Conservation (phyloP, 768 basidiomycete genomes). For the Exsudoporus frostii region DNA sequence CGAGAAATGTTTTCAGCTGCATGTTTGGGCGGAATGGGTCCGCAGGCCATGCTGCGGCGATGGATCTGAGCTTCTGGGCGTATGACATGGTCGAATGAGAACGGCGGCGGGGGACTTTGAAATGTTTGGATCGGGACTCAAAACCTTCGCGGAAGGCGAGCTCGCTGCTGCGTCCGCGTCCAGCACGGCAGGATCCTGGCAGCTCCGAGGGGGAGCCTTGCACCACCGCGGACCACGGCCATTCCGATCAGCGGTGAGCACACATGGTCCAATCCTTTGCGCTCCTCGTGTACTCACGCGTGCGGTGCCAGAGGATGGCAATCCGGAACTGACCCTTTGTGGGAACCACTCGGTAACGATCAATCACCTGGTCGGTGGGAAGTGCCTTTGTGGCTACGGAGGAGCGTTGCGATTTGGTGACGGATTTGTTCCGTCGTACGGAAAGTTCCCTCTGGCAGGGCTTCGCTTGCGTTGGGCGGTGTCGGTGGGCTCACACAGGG, state of each 20-base stretch:
- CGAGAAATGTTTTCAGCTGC: constrained; percentile 64
- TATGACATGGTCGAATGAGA: constrained; percentile 27
- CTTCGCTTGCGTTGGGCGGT: background rate
- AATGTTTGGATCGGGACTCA: constrained; percentile 13
- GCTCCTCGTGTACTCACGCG: no score
- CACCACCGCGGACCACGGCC: no score
- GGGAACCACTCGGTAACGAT: background rate
- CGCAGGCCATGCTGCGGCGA: constrained; percentile 61
- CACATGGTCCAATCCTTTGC: background rate
- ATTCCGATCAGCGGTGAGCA: no score
- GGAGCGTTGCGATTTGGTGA: constrained; percentile 4
- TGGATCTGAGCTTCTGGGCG: constrained; percentile 46
- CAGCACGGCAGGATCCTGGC: no score
- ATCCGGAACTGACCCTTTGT: background rate
- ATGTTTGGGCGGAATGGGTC: constrained; percentile 79
- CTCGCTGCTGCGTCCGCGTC: no score
- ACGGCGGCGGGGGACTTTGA: no score
- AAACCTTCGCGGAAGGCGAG: constrained; percentile 26
- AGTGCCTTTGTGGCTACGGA: background rate
- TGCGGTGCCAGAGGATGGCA: no score
- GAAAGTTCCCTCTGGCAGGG: background rate
- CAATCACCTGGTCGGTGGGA: background rate
- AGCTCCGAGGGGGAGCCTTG: no score
- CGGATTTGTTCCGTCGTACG: background rate
- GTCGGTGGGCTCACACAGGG: background rate